Base-by-base conservation (phyloP, 202 grass and related monocot genomes). In the Bolboschoenoplectus hybrid region DNA sequence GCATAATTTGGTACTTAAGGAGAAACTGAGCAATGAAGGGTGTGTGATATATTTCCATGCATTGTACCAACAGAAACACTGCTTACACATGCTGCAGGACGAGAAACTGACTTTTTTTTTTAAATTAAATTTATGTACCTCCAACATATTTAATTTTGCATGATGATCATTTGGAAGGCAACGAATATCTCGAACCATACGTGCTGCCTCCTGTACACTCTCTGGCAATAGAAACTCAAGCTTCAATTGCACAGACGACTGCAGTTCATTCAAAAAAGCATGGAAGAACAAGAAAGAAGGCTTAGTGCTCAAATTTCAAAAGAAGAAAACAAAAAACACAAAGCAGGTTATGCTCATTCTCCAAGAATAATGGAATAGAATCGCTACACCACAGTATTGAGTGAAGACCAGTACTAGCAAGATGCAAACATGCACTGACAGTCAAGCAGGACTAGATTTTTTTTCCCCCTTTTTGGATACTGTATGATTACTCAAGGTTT, bases 101-200 rank as follows among this genome's bases (percentile, higher is more conserved):
- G 34, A 43, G 17, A 80, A 62, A 62, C 71, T 44, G 2, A 43
- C 44, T 41, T 19, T 40, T 0, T n/a, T 61, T 43, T 40, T 55
- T 26, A 26, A 38, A 58, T 55, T 12, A 75, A 38, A 75, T 52
- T 35, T 58, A 52, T 39, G 40, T 72, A 98, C 97, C 97, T 98
- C 93, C 1, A 96, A 87, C 91, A 96, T 94, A 88, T 96, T 98
- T 52, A 92, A 74, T 90, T 98, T 98, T 89, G 92, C 97, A 89
- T 67, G 82, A 90, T 98, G 93, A 53, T 91, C 76, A 90, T 96
- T 90, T 57, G 97, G 93, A 38, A 98, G 90, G 81, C 97, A 92
- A 40, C 97, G 97, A 26, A 98, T 98, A 86, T 98, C 93, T 84
- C 92, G 86, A 19, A 86, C 90, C 85, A 98, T 92, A 40, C 85